Percentiles rank a stretch among this genome's conserved stretches.
phyloP scores from a whole-genome alignment of 1,284 basidiomycete species.

The Pholiota adiposa region DNA sequence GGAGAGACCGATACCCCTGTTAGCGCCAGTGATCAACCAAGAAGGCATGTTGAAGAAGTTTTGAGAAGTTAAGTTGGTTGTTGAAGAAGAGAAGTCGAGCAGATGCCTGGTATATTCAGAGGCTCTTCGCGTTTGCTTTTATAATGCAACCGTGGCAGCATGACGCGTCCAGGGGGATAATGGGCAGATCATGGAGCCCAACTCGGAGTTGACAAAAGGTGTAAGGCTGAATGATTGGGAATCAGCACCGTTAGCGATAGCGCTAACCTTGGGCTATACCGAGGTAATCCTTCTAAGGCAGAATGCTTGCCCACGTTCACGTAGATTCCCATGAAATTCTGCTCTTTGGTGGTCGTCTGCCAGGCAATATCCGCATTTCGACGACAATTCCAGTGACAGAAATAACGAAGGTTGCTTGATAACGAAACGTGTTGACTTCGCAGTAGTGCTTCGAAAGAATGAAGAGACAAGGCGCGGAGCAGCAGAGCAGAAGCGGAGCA shows the following conservation, averaged over 20 bases:
- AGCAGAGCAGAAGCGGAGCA: not conserved
- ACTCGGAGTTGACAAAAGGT: not conserved
- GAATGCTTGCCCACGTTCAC: no score
- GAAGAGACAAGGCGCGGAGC: not conserved
- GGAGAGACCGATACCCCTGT: conserved; percentile 25
- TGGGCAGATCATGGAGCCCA: not conserved
- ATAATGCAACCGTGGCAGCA: not conserved
- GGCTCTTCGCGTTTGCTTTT: not conserved
- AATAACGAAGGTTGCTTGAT: no score
- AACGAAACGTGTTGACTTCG: no score
- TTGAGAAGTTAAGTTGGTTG: not conserved
- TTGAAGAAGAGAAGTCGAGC: not conserved
- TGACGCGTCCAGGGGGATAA: not conserved
- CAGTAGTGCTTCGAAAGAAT: no score
- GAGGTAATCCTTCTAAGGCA: no score
- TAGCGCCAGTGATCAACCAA: no score
- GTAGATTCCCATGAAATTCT: no score
- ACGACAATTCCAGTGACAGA: no score
- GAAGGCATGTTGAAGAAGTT: conserved; percentile 19
- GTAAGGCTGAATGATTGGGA: not conserved
- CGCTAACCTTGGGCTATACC: no score
- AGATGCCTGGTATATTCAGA: not conserved
- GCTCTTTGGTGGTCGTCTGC: no score
- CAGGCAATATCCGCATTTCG: no score
- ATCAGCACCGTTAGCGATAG: no score